phyloP scores from a whole-genome alignment of 2,329 filamentous ascomycete genomes.

The Coleophoma eucalyptorum region DNA sequence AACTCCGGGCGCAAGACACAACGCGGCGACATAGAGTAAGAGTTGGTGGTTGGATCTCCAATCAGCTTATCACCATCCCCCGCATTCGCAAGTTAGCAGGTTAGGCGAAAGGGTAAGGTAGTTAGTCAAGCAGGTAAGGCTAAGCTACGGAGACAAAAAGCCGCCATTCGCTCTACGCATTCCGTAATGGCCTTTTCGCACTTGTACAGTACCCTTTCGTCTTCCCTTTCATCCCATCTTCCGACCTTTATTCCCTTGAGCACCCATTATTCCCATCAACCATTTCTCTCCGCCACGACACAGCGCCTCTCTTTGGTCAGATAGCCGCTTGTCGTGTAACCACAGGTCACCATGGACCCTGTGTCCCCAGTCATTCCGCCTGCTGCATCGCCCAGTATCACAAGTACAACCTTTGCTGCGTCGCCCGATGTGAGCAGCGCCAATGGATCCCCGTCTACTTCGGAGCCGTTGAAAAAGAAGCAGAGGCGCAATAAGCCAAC shows the following conservation, averaged over 20 bases:
- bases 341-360: not conserved
- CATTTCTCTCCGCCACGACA: slow-evolving; percentile 3
- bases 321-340: too few relatives aligned
- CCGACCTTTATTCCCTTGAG: slow-evolving; percentile 14
- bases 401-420: slow-evolving; percentile 6
- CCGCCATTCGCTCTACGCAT: too few relatives aligned
- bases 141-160: not conserved
- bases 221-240: slow-evolving; percentile 1
- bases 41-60: too few relatives aligned
- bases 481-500: slow-evolving; percentile 85
- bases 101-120: not conserved
- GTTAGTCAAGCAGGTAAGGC: not conserved
- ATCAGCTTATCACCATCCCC: too few relatives aligned
- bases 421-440: slow-evolving; percentile 11
- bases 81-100: not conserved
- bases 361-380: slow-evolving; percentile 12
- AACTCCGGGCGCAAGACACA: too few relatives aligned
- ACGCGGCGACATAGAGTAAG: too few relatives aligned
- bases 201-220: not conserved
- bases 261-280: slow-evolving; percentile 26
- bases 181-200: not conserved
- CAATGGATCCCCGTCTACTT: slow-evolving; percentile 2
- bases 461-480: slow-evolving; percentile 48
- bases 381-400: slow-evolving; percentile 15
- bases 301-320: not conserved